Percentiles rank a stretch among this genome's conserved stretches.
Conservation (phyloP, 192 early-diverging fungal genomes). For the Gryganskiella cystojenkinii region DNA sequence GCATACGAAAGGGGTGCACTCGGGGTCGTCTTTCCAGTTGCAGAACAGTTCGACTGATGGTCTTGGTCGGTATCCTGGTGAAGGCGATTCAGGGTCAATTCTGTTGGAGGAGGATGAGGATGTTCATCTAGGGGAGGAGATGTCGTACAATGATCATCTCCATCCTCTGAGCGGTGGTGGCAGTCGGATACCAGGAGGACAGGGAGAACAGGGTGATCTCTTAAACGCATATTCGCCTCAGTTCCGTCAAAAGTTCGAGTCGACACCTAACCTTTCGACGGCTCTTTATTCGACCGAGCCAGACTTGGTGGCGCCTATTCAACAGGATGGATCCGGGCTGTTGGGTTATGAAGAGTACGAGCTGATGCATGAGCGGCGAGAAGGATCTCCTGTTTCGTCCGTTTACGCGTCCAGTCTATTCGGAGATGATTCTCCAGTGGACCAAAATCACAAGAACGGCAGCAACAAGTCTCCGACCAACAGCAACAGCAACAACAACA, state of each 20-base stretch:
- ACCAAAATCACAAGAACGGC: not conserved
- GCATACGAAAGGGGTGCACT: constrained; percentile 34
- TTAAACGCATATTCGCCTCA: constrained; percentile 10
- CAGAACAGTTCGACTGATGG: constrained; percentile 9
- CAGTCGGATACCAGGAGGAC: no score
- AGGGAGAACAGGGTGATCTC: not conserved
- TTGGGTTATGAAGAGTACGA: constrained; percentile 15
- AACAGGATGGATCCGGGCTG: no score
- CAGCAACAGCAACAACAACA: no score
- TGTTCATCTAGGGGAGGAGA: no score
- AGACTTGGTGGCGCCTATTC: not conserved
- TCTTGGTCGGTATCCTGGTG: constrained; percentile 5
- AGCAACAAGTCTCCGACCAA: not conserved
- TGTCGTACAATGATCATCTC: no score
- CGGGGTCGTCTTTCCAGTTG: constrained; percentile 15
- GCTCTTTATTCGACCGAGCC: not conserved
- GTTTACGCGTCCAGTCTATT: constrained; percentile 33
- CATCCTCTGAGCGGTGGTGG: no score
- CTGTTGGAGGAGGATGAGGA: constrained; percentile 13
- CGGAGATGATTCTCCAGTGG: not conserved
- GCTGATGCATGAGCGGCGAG: not conserved
- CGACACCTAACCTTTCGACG: constrained; percentile 28
- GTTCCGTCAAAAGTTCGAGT: constrained; percentile 34
- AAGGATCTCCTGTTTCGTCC: constrained; percentile 10
- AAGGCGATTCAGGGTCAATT: not conserved